Evolutionary conservation across 441 rosid genomes (phyloP).

Genomic region (Erysimum cheiri): DNA sequence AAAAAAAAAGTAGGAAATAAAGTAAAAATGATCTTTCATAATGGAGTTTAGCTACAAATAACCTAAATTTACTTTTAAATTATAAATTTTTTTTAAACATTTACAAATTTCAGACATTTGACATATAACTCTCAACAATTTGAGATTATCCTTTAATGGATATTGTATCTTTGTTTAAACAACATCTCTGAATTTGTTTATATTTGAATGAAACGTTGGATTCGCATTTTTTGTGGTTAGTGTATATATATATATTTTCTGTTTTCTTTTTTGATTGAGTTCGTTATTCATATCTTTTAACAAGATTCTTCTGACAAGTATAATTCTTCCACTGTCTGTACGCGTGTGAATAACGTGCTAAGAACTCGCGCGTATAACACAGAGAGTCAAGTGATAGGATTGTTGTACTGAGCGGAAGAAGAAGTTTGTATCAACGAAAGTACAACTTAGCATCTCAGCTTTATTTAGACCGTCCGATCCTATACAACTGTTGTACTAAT

Average conservation of each 20-base stretch:
- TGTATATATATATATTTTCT: not conserved
- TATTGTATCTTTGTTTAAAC: not conserved
- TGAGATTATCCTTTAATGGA: too few relatives aligned
- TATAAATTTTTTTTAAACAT: not conserved
- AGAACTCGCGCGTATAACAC: not conserved
- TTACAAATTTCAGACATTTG: too few relatives aligned
- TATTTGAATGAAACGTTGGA: not conserved
- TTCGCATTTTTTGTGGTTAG: not conserved
- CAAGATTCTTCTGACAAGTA: conserved; percentile 28
- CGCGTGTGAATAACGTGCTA: conserved; percentile 4
- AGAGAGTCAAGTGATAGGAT: conserved; percentile 36
- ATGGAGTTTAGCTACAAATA: not conserved
- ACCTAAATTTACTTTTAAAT: not conserved
- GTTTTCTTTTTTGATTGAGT: not conserved
- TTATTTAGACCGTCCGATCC: conserved; percentile 39
- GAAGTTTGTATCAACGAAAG: conserved; percentile 18
- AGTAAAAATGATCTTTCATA: too few relatives aligned
- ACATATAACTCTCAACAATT: too few relatives aligned
- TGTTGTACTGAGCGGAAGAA: conserved; percentile 30
- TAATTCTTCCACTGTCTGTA: not conserved
- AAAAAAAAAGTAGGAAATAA: too few relatives aligned
- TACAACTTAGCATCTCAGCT: conserved; percentile 26
- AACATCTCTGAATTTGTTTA: not conserved
- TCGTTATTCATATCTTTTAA: conserved; percentile 26
- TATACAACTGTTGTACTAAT: not conserved